Evolutionary conservation across 169 alveolate species (phyloP).

Genomic region (Eimeria falciformis): DNA sequence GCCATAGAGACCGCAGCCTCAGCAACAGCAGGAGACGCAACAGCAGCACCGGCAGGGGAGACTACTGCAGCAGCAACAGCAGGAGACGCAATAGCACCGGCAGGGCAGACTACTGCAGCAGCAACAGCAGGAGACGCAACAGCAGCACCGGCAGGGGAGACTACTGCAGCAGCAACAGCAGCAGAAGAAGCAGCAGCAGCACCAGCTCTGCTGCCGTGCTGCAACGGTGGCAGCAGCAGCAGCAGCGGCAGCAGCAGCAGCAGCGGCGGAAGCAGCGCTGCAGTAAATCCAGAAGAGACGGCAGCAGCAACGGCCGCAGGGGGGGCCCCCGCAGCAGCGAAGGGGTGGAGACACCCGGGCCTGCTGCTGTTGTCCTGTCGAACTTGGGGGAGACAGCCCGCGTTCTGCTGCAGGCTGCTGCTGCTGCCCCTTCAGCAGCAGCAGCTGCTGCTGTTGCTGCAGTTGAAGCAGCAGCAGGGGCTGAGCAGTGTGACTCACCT

Average conservation of each 20-base stretch:
- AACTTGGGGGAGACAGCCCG: slow-evolving; percentile 24
- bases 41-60: not conserved
- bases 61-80: not conserved
- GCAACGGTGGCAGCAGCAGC: not conserved
- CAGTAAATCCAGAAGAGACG: not conserved
- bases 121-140: not conserved
- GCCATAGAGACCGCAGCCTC: not conserved
- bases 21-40: not conserved
- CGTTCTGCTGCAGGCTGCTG: slow-evolving; percentile 17
- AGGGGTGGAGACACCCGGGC: not conserved
- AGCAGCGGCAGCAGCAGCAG: slow-evolving; percentile 7
- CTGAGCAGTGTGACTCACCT: not conserved
- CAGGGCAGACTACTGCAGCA: not conserved
- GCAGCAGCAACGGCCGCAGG: slow-evolving; percentile 7
- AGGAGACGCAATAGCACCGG: not conserved
- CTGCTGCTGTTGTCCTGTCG: slow-evolving; percentile 17
- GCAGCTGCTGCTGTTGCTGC: slow-evolving; percentile 29
- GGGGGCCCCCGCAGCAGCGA: not conserved
- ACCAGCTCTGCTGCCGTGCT: not conserved
- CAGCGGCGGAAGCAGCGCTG: slow-evolving; percentile 1
- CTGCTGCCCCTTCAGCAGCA: slow-evolving; percentile 29
- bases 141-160: not conserved
- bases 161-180: slow-evolving; percentile 3
- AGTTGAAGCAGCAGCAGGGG: slow-evolving; percentile 6
- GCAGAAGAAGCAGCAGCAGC: not conserved